phyloP scores from a whole-genome alignment of 2,329 filamentous ascomycete genomes.

The Colletotrichum eremochloae region DNA sequence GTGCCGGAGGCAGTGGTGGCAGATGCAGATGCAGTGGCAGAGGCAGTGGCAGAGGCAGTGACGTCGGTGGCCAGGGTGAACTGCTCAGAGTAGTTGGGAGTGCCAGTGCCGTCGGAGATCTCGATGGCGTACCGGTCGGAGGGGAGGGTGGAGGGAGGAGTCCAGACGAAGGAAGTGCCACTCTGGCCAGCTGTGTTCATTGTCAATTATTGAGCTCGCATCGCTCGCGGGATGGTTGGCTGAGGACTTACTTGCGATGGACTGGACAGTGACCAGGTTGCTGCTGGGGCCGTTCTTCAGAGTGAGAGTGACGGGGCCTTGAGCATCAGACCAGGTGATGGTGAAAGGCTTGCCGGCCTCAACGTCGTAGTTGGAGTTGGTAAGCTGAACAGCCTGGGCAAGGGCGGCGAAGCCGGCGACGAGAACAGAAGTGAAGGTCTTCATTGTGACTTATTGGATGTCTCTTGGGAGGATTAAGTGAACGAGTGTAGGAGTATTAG shows the following conservation, averaged over 20 bases:
- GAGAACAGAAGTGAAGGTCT: constrained; percentile 47
- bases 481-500: constrained; percentile 38
- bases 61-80: constrained; percentile 52
- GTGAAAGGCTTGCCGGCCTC: constrained; percentile 56
- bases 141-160: constrained; percentile 52
- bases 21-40: constrained; percentile 3
- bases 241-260: constrained; percentile 54
- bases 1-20: constrained; percentile 38
- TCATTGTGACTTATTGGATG: constrained; percentile 50
- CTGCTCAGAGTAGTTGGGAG: constrained; percentile 60
- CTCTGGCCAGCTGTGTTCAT: constrained; percentile 49
- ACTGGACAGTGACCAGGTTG: constrained; percentile 53
- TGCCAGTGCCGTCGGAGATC: constrained; percentile 55
- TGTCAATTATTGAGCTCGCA: background rate
- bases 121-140: constrained; percentile 60
- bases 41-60: constrained; percentile 40
- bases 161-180: constrained; percentile 55
- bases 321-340: constrained; percentile 58
- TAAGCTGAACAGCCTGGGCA: constrained; percentile 51
- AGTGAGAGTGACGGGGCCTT: constrained; percentile 57
- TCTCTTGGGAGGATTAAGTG: constrained; percentile 36
- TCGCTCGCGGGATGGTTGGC: background rate
- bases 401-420: constrained; percentile 51
- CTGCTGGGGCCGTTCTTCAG: constrained; percentile 55
- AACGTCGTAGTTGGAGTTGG: constrained; percentile 54